Evolutionary conservation across 805 yeast species (phyloP), one percentile per base, ranked within the genome.

Genomic region (Monosporozyma servazzii): DNA sequence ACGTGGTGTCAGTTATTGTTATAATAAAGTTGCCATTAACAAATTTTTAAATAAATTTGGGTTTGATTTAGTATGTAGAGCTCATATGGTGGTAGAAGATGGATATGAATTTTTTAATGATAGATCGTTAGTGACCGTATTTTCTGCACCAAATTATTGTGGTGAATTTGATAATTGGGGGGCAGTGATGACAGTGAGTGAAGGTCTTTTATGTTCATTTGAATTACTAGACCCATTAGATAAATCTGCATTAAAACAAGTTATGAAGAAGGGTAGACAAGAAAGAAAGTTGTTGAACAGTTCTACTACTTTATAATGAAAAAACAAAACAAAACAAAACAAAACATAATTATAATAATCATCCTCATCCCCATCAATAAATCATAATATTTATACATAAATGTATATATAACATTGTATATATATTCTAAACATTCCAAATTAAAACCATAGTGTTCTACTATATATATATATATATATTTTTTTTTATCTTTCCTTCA

Each of bases 161-260:
- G 68, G 75, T 33, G 75, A 72, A 53, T 72, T 72, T 47, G 74
- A 88, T 65, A 88, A 88, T 61, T 88, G 96, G 96, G 96, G 96
- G 17, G 99, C 99, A 1, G 96, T 91, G 9, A 91, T 91, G 98
- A 82, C 93, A 57, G 97, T 91, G 15, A 80, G 87, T 54, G 96
- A 90, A 56, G 97, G 90, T 61, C 75, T 91, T 56, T 72, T 91
- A 51, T 91, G 99, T 68, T 84, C 91, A 55, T 91, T 91, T 68
- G 98, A 91, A 67, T 77, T 91, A 50, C 74, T 91, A 54, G 96
- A 91, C 68, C 99, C 99, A 11, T 74, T 91, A 59, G 97, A 91
- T 70, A 80, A 91, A 48, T 84, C 85, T 18, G 96, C 96, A 5
- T 78, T 91, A 69, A 89, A 90, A 64, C 96, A 86, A 66, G 93